phyloP scores from a whole-genome alignment of 208 protist species.

The Trypanosomatidae sp. region DNA sequence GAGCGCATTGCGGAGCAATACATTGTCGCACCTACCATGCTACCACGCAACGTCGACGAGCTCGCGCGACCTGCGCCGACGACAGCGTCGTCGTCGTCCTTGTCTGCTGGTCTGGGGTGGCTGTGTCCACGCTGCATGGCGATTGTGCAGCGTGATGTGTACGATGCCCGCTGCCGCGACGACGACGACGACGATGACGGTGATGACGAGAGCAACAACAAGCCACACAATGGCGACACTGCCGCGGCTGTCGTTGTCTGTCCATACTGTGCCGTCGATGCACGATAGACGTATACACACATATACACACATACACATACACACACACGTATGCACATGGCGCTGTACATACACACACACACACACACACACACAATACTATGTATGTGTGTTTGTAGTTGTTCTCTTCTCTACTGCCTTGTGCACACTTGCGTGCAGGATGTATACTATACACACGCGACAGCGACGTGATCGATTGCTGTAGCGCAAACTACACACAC shows the following conservation, averaged over 20 bases:
- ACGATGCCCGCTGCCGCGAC: conserved; percentile 7
- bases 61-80: not conserved
- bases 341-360: no score
- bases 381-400: no score
- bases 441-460: no score
- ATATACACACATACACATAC: not conserved
- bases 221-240: not conserved
- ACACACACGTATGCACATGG: no score
- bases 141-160: conserved; percentile 16
- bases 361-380: no score
- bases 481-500: not conserved
- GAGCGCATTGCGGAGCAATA: conserved; percentile 52
- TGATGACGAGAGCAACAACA: not conserved
- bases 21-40: conserved; percentile 26
- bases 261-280: conserved; percentile 10
- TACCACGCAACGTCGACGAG: no score
- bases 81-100: not conserved
- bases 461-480: no score
- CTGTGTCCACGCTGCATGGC: conserved; percentile 57
- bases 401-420: no score
- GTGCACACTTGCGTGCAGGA: no score
- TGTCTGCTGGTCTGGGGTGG: conserved; percentile 27
- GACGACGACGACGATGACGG: not conserved
- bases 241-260: conserved; percentile 2
- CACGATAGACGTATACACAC: not conserved